Evolutionary conservation across 2,329 filamentous ascomycete genomes (phyloP).

Genomic region (Akanthomyces uredinophilus): DNA sequence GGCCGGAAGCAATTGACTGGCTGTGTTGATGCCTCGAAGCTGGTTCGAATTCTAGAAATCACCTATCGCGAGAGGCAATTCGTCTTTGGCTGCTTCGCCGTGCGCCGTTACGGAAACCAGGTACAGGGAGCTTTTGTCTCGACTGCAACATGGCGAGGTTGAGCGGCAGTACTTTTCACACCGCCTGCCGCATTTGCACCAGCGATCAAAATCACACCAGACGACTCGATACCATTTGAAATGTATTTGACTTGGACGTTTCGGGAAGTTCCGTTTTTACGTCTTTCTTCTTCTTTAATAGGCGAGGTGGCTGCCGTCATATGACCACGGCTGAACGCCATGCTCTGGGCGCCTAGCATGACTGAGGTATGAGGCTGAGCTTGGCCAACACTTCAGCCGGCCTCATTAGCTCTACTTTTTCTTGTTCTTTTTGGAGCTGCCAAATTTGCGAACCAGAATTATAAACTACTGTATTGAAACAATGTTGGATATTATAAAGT

Average conservation of each 20-base stretch:
- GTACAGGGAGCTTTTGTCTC: not conserved
- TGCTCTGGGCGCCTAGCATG: not conserved
- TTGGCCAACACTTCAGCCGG: not conserved
- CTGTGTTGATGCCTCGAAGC: not conserved
- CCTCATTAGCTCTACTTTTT: no score
- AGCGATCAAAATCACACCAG: not conserved
- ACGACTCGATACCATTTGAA: not conserved
- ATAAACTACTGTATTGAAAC: not conserved
- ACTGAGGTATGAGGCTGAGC: not conserved
- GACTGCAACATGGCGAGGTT: not conserved
- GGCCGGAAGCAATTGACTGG: not conserved
- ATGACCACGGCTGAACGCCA: constrained; percentile 7
- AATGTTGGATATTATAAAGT: not conserved
- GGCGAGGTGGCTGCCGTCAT: not conserved
- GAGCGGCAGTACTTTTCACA: constrained; percentile 12
- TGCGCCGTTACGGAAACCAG: not conserved
- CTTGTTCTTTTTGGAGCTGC: not conserved
- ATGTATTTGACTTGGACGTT: not conserved
- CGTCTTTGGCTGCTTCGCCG: not conserved
- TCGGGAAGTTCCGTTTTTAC: not conserved
- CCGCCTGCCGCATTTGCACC: constrained; percentile 8
- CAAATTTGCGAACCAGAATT: not conserved
- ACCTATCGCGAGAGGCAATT: constrained; percentile 1
- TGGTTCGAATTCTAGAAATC: not conserved
- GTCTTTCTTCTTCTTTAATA: not conserved